Conservation (phyloP, 2,329 filamentous ascomycete genomes). For the Hypoxylon sp. region DNA sequence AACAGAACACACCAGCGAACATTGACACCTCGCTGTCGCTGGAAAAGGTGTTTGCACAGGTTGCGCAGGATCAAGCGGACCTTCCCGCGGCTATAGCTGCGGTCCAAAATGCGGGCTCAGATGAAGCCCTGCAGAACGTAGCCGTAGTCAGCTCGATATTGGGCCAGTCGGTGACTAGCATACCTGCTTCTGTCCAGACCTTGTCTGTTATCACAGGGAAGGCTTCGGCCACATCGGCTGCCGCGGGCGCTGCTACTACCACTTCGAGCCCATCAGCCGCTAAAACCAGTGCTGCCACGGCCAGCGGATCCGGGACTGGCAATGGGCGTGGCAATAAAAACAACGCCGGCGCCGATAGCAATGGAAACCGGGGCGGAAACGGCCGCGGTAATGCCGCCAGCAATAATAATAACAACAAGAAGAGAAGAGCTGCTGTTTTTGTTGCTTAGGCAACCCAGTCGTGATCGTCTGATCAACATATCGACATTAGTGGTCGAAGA, state of each 20-base stretch:
- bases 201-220: constrained; percentile 44
- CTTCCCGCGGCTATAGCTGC: constrained; percentile 61
- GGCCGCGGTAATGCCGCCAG: constrained; percentile 15
- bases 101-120: constrained; percentile 57
- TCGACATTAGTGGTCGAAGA: background rate
- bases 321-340: constrained; percentile 27
- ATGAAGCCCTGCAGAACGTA: constrained; percentile 49
- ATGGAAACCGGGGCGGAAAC: constrained; percentile 8
- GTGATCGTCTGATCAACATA: no score
- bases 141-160: constrained; percentile 58
- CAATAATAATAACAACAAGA: constrained; percentile 30
- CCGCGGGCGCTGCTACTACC: background rate
- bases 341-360: constrained; percentile 18
- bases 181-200: constrained; percentile 53
- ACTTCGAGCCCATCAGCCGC: constrained; percentile 31
- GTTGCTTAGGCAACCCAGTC: constrained; percentile 23
- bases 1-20: constrained; percentile 58
- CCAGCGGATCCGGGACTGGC: constrained; percentile 20
- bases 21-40: constrained; percentile 62
- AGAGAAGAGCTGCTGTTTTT: constrained; percentile 34
- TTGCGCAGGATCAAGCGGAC: constrained; percentile 64
- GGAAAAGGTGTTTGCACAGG: constrained; percentile 61
- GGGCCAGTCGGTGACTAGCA: constrained; percentile 48
- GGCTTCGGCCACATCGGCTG: constrained; percentile 19
- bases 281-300: constrained; percentile 27